Evolutionary conservation across 2,329 filamentous ascomycete genomes (phyloP).

Genomic region (Xylariaceae sp.): DNA sequence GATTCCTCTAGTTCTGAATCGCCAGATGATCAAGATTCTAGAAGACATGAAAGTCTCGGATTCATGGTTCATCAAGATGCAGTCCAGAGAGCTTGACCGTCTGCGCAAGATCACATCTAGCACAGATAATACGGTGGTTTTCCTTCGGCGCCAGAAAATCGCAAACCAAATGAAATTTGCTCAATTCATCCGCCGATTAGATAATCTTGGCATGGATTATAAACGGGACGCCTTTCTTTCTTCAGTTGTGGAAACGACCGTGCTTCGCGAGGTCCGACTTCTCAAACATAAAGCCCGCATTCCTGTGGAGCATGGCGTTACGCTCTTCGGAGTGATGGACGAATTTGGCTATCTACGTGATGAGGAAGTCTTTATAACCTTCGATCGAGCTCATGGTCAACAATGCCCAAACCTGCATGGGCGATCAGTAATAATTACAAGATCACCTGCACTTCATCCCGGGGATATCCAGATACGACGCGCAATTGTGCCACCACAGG

Average conservation of each 20-base stretch:
- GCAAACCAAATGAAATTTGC: slow-evolving; percentile 58
- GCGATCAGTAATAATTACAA: slow-evolving; percentile 60
- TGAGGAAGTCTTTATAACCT: slow-evolving; percentile 64
- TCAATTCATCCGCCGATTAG: slow-evolving; percentile 57
- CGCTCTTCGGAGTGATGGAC: slow-evolving; percentile 79
- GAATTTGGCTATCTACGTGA: slow-evolving; percentile 67
- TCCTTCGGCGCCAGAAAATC: slow-evolving; percentile 60
- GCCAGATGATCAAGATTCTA: slow-evolving; percentile 79
- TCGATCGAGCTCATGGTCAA: slow-evolving; percentile 36
- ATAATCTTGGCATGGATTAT: slow-evolving; percentile 59
- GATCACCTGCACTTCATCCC: slow-evolving; percentile 77
- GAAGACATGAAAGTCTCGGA: slow-evolving; percentile 61
- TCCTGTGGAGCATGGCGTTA: slow-evolving; percentile 64
- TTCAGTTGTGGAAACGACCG: slow-evolving; percentile 64
- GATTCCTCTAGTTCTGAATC: slow-evolving; percentile 68
- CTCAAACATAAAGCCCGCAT: slow-evolving; percentile 79
- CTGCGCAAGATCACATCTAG: slow-evolving; percentile 57
- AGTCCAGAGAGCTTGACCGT: slow-evolving; percentile 56
- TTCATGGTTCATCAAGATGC: slow-evolving; percentile 59
- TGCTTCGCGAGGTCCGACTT: slow-evolving; percentile 66
- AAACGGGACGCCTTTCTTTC: slow-evolving; percentile 65
- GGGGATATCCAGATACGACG: slow-evolving; percentile 69
- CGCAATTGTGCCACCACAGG: slow-evolving; percentile 56
- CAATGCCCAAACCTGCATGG: slow-evolving; percentile 31
- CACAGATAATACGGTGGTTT: slow-evolving; percentile 59